Percentiles rank a stretch among this genome's conserved stretches.
phyloP scores from a whole-genome alignment of 495 filamentous ascomycete species.

The Trichoderma reesei region DNA sequence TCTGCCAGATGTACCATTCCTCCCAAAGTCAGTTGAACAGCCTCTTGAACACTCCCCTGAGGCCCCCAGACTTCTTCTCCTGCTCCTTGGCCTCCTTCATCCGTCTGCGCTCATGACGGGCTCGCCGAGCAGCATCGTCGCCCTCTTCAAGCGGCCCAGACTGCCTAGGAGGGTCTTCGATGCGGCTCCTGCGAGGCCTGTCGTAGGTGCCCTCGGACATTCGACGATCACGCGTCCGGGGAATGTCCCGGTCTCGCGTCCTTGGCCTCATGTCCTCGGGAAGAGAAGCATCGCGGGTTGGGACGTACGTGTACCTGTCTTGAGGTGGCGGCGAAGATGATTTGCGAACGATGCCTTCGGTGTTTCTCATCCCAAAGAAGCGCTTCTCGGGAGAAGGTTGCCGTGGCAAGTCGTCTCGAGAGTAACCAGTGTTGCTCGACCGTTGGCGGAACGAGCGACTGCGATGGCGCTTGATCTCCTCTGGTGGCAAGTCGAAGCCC shows the following conservation, averaged over 20 bases:
- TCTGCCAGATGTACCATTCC: neutral
- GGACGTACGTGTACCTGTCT: neutral
- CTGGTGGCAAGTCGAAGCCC: neutral
- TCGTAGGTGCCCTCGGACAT: conserved; percentile 1
- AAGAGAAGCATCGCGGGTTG: conserved; percentile 10
- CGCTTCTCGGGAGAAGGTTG: conserved; percentile 16
- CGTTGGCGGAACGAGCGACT: neutral
- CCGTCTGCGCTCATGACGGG: neutral
- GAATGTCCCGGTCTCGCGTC: conserved; percentile 1
- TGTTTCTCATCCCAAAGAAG: conserved; percentile 21
- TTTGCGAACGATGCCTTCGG: conserved; percentile 15
- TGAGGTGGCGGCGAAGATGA: neutral
- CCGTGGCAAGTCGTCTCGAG: neutral
- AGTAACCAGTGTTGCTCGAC: neutral
- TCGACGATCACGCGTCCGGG: neutral
- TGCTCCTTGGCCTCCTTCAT: conserved; percentile 6
- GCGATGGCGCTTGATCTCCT: neutral
- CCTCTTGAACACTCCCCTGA: conserved; percentile 6
- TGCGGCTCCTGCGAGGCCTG: neutral
- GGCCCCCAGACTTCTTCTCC: conserved; percentile 7
- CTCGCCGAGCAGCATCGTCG: conserved; percentile 4
- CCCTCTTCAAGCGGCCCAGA: neutral
- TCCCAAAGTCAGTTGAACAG: neutral
- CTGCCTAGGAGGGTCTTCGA: neutral
- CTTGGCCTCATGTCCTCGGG: conserved; percentile 12